These are phyloP conservation scores for Corchorus olitorius DNA, from an alignment of 345 rosid species.

Conservation along the genomic window DNA sequence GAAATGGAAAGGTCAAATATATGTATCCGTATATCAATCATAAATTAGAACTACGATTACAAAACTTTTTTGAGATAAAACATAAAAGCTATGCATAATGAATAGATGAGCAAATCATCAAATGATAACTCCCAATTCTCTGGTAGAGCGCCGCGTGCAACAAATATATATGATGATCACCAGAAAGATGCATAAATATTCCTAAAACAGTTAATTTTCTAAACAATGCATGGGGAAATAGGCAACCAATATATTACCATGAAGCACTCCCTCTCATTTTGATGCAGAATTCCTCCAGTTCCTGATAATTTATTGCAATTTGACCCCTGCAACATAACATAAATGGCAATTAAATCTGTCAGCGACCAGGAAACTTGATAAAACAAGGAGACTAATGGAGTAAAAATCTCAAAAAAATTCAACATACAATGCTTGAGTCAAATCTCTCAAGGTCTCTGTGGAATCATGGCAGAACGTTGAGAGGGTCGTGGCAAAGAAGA, in stretches of 20 bases:
- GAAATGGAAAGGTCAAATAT: no score
- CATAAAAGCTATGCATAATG: neutral
- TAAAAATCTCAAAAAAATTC: neutral
- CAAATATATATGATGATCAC: neutral
- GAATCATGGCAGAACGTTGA: slow-evolving; percentile 19
- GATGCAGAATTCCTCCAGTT: slow-evolving; percentile 15
- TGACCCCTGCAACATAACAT: slow-evolving; percentile 21
- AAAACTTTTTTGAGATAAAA: neutral
- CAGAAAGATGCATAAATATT: slow-evolving; percentile 4
- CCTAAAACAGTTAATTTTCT: neutral
- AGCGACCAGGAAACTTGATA: neutral
- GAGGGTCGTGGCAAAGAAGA: no score
- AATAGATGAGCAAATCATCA: neutral
- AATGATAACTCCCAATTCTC: neutral
- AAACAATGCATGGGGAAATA: neutral
- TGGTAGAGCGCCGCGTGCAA: slow-evolving; percentile 2
- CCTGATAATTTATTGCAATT: slow-evolving; percentile 10
- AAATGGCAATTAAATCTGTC: neutral
- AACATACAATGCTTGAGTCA: slow-evolving; percentile 23
- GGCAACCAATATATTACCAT: slow-evolving; percentile 11
- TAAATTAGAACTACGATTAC: no score
- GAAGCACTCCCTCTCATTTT: slow-evolving; percentile 28
- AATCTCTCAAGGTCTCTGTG: slow-evolving; percentile 10
- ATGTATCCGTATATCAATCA: no score
- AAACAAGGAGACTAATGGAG: neutral